Conservation (phyloP, 176 grass and related monocot genomes). For the Panicum miliaceum region DNA sequence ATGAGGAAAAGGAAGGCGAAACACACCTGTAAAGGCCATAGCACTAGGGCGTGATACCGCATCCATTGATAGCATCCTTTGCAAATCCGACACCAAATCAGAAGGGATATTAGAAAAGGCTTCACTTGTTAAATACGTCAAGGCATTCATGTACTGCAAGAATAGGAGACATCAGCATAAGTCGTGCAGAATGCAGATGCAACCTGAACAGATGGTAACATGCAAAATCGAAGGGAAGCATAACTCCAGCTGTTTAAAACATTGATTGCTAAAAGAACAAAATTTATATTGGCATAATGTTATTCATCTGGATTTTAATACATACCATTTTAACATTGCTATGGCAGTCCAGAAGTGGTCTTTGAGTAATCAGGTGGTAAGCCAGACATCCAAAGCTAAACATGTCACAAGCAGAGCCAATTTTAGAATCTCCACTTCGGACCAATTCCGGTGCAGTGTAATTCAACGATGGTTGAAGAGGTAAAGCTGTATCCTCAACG, state of each 20-base stretch:
- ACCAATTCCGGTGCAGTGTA: slow-evolving; percentile 99
- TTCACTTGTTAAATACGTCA: slow-evolving; percentile 92
- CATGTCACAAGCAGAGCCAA: slow-evolving; percentile 75
- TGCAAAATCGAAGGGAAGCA: slow-evolving; percentile 3
- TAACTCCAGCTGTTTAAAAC: background rate
- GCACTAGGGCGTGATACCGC: slow-evolving; percentile 78
- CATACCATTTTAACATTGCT: slow-evolving; percentile 99
- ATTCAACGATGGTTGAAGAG: slow-evolving; percentile 90
- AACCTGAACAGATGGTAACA: slow-evolving; percentile 18
- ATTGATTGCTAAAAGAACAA: slow-evolving; percentile 31
- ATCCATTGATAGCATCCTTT: slow-evolving; percentile 92
- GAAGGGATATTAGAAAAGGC: slow-evolving; percentile 77
- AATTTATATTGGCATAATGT: slow-evolving; percentile 11
- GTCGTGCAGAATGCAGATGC: slow-evolving; percentile 24
- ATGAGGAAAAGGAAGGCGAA: slow-evolving; percentile 15
- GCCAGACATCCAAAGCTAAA: slow-evolving; percentile 98
- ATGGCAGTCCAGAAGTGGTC: slow-evolving; percentile 93
- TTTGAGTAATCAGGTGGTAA: slow-evolving; percentile 82
- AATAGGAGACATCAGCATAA: slow-evolving; percentile 36
- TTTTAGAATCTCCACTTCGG: slow-evolving; percentile 67
- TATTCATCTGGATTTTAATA: slow-evolving; percentile 20
- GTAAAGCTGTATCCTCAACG: slow-evolving; percentile 87
- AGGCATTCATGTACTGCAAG: slow-evolving; percentile 86
- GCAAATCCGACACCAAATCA: slow-evolving; percentile 80
- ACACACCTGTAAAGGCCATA: slow-evolving; percentile 85